These are phyloP conservation scores for Calonectria henricotiae DNA, from an alignment of 2,329 filamentous ascomycete genomes.

Conservation along the genomic window DNA sequence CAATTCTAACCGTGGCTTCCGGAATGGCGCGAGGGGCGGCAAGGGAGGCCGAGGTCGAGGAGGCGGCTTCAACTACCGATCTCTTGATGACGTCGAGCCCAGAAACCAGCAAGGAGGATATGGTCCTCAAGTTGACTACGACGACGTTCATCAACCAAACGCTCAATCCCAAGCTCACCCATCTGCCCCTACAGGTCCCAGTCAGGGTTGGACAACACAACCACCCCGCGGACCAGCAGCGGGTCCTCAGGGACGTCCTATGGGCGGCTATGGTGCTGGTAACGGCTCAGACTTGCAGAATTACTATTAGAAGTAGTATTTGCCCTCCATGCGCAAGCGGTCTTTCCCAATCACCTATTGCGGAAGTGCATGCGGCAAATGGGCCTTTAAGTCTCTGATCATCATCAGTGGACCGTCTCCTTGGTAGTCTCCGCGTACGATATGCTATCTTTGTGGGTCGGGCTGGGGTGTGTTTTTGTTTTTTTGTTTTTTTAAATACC, in stretches of 20 bases:
- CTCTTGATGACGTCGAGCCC: slow-evolving; percentile 76
- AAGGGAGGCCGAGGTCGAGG: slow-evolving; percentile 65
- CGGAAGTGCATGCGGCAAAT: neutral
- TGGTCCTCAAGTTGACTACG: slow-evolving; percentile 65
- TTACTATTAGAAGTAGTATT: slow-evolving; percentile 51
- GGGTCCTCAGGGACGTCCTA: slow-evolving; percentile 48
- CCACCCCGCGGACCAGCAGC: slow-evolving; percentile 46
- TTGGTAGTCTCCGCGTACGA: neutral
- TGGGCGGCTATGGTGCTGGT: slow-evolving; percentile 45
- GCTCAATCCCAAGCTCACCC: slow-evolving; percentile 45
- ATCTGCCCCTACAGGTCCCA: slow-evolving; percentile 48
- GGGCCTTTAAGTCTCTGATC: neutral
- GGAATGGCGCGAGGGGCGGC: slow-evolving; percentile 62
- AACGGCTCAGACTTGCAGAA: slow-evolving; percentile 50
- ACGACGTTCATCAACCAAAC: slow-evolving; percentile 59
- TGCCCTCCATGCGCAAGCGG: slow-evolving; percentile 2
- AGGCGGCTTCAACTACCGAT: slow-evolving; percentile 72
- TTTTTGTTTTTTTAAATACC: slow-evolving; percentile 26
- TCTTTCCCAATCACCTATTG: neutral
- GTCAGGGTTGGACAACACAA: slow-evolving; percentile 46
- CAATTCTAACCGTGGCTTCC: slow-evolving; percentile 58
- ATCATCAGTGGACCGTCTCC: neutral
- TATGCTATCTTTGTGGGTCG: slow-evolving; percentile 18
- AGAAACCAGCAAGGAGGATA: slow-evolving; percentile 64
- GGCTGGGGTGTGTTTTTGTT: slow-evolving; percentile 24